These are phyloP conservation scores for Daldinia decipiens DNA, from an alignment of 495 filamentous ascomycete genomes.

Conservation along the genomic window DNA sequence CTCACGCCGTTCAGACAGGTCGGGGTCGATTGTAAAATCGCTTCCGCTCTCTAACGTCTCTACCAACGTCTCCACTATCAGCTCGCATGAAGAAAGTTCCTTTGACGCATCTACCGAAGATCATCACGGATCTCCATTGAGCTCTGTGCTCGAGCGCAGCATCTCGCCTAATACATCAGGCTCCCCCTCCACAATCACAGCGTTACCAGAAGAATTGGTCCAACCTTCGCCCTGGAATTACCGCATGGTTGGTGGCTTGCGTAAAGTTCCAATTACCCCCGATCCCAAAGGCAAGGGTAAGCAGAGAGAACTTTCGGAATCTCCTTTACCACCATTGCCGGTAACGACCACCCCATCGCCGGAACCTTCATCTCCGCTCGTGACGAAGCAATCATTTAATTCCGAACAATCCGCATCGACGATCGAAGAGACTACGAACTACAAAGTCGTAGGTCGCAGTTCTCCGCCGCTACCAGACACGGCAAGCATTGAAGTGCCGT, in stretches of 20 bases:
- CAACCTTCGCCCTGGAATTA: conserved; percentile 61
- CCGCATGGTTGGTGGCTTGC: conserved; percentile 64
- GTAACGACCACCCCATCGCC: conserved; percentile 45
- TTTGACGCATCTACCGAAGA: conserved; percentile 59
- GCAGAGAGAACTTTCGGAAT: conserved; percentile 43
- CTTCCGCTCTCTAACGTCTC: conserved; percentile 45
- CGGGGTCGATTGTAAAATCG: conserved; percentile 42
- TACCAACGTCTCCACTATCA: conserved; percentile 50
- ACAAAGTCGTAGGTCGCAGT: conserved; percentile 61
- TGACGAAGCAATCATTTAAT: conserved; percentile 59
- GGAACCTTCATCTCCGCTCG: conserved; percentile 46
- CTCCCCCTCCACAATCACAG: conserved; percentile 50
- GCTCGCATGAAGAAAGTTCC: conserved; percentile 58
- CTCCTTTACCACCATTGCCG: conserved; percentile 56
- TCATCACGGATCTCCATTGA: conserved; percentile 57
- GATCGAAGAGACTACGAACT: conserved; percentile 63
- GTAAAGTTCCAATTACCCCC: conserved; percentile 62
- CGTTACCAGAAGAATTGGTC: conserved; percentile 55
- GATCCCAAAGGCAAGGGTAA: conserved; percentile 59
- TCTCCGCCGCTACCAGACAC: conserved; percentile 51
- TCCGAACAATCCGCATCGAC: conserved; percentile 56
- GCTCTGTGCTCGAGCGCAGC: conserved; percentile 56
- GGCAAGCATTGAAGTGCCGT: conserved; percentile 50
- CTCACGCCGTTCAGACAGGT: conserved; percentile 44
- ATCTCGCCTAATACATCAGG: conserved; percentile 48